Percentiles rank a stretch among this genome's conserved stretches.
These are phyloP conservation scores for Gorgonomyces haynaldii DNA, from an alignment of 192 early-diverging fungal genomes.

Conservation along the genomic window DNA sequence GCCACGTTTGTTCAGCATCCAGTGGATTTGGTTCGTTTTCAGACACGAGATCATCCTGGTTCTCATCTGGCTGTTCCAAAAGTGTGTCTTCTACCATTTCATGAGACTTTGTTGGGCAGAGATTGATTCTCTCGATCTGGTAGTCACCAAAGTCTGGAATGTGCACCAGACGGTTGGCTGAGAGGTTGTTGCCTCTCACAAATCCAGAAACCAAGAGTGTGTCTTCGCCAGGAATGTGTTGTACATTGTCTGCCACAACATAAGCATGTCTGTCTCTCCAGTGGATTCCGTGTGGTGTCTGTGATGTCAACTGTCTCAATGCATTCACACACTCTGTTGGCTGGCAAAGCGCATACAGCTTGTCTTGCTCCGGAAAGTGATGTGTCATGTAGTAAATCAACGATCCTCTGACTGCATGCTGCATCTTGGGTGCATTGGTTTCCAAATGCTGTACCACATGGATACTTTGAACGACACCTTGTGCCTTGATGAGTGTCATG, in stretches of 20 bases:
- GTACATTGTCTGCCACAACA: conserved; percentile 61
- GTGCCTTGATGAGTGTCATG: conserved; percentile 73
- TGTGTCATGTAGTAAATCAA: conserved; percentile 70
- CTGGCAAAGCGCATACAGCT: conserved; percentile 49
- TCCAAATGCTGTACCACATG: conserved; percentile 64
- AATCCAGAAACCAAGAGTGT: conserved; percentile 74
- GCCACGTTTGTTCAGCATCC: conserved; percentile 97
- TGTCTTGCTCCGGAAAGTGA: conserved; percentile 78
- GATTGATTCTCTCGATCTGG: conserved; percentile 63
- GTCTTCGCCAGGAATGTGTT: background rate
- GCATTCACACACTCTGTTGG: conserved; percentile 47
- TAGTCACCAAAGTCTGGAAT: conserved; percentile 90
- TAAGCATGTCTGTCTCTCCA: conserved; percentile 88
- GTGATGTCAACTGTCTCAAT: conserved; percentile 65
- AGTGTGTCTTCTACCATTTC: conserved; percentile 39
- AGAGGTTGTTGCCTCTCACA: conserved; percentile 70
- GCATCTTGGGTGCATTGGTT: conserved; percentile 46
- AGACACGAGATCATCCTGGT: conserved; percentile 67
- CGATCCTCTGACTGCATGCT: conserved; percentile 66
- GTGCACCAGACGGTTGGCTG: conserved; percentile 85
- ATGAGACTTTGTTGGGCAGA: background rate
- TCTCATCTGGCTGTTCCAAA: conserved; percentile 51
- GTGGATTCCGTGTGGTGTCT: conserved; percentile 60
- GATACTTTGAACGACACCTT: conserved; percentile 71
- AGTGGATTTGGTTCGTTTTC: conserved; percentile 82